phyloP scores from a whole-genome alignment of 2,329 filamentous ascomycete species.

The Microthyrium microscopicum region DNA sequence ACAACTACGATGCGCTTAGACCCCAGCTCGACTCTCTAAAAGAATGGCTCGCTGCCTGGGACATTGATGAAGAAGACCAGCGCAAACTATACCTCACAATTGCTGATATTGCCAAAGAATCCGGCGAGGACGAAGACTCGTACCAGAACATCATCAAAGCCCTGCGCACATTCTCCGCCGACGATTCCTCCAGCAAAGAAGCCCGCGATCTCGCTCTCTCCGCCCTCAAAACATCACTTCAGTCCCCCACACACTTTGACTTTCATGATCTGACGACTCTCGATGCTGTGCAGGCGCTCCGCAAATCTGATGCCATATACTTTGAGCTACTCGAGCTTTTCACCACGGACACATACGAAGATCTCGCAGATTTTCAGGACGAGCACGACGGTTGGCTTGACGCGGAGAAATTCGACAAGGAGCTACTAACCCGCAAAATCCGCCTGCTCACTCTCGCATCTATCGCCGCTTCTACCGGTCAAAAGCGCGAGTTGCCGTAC shows the following conservation, averaged over 20 bases:
- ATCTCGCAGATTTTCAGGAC: slow-evolving; percentile 89
- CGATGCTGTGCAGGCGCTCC: slow-evolving; percentile 70
- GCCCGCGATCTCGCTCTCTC: slow-evolving; percentile 43
- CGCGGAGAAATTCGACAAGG: slow-evolving; percentile 52
- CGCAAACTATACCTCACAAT: slow-evolving; percentile 74
- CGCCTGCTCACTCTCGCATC: slow-evolving; percentile 85
- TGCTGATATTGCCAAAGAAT: slow-evolving; percentile 62
- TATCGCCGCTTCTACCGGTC: slow-evolving; percentile 59
- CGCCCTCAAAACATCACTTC: slow-evolving; percentile 50
- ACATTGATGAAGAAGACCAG: slow-evolving; percentile 63
- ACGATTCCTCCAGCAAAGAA: slow-evolving; percentile 36
- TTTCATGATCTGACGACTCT: slow-evolving; percentile 56
- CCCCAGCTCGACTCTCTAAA: slow-evolving; percentile 72
- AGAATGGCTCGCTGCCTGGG: slow-evolving; percentile 69
- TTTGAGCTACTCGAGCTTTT: slow-evolving; percentile 93
- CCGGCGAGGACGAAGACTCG: slow-evolving; percentile 58
- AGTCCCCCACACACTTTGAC: slow-evolving; percentile 50
- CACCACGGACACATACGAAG: slow-evolving; percentile 81
- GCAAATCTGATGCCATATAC: slow-evolving; percentile 67
- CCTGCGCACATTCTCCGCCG: slow-evolving; percentile 55
- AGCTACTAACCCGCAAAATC: slow-evolving; percentile 81
- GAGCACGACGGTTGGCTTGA: slow-evolving; percentile 78
- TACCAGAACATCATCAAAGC: slow-evolving; percentile 61
- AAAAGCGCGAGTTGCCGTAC: slow-evolving; percentile 79
- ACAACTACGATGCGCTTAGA: slow-evolving; percentile 62